Evolutionary conservation across 805 yeast genomes (phyloP).

Genomic region (Sugiyamaella chiloensis): DNA sequence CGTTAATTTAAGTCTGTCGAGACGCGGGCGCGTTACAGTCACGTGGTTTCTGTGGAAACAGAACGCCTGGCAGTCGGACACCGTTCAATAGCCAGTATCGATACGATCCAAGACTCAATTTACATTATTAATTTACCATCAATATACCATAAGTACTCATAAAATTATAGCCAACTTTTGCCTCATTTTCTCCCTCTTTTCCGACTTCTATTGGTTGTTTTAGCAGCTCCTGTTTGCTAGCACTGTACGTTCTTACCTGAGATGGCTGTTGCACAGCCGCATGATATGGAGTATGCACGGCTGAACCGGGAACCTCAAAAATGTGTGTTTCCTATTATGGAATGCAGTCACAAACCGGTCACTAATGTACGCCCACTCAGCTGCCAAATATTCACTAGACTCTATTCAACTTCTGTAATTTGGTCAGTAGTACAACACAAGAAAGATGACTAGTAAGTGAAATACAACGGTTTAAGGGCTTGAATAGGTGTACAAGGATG

Average conservation of each 20-base stretch:
- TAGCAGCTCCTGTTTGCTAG: too few relatives aligned
- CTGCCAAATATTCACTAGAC: conserved; percentile 4
- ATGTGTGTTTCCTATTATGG: not conserved
- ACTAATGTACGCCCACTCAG: conserved; percentile 2
- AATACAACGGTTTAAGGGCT: conserved; percentile 2
- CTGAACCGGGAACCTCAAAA: not conserved
- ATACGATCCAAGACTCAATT: too few relatives aligned
- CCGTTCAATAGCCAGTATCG: too few relatives aligned
- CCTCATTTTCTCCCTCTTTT: too few relatives aligned
- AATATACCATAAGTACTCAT: too few relatives aligned
- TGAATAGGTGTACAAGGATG: too few relatives aligned
- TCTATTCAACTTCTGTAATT: conserved; percentile 3
- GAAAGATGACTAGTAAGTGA: conserved; percentile 29
- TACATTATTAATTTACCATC: too few relatives aligned
- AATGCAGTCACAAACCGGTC: not conserved
- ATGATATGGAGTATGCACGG: not conserved
- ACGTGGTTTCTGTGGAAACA: not conserved
- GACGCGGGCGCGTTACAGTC: conserved; percentile 1
- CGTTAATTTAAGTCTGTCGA: not conserved
- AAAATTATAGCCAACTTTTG: too few relatives aligned
- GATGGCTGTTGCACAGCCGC: too few relatives aligned
- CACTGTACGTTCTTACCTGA: too few relatives aligned
- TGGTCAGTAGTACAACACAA: conserved; percentile 4
- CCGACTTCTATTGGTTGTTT: too few relatives aligned
- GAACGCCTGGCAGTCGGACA: too few relatives aligned